These are phyloP conservation scores for Carex cristatella DNA, from an alignment of 176 grass and related monocot genomes.

Conservation along the genomic window DNA sequence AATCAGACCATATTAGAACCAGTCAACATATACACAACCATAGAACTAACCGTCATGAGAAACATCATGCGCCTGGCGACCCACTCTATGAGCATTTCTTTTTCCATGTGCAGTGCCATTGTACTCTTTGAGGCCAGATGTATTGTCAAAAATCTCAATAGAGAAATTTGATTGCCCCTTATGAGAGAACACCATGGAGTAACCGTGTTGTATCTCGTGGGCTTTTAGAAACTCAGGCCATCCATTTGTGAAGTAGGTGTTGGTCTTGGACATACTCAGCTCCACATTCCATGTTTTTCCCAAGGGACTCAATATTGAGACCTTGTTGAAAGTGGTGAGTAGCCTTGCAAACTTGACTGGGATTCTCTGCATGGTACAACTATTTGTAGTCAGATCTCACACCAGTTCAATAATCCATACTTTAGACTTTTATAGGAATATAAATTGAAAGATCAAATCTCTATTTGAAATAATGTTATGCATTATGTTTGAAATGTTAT, in stretches of 20 bases:
- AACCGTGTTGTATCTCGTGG: not conserved
- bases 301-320: not conserved
- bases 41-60: not conserved
- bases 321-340: not conserved
- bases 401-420: too few species aligned
- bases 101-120: not conserved
- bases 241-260: not conserved
- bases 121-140: not conserved
- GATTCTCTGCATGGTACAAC: not conserved
- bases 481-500: too few species aligned
- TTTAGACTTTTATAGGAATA: too few species aligned
- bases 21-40: not conserved
- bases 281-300: not conserved
- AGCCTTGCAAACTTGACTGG: not conserved
- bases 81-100: not conserved
- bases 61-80: not conserved
- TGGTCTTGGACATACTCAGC: not conserved
- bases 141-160: conserved; percentile 10
- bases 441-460: too few species aligned
- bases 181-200: conserved; percentile 3
- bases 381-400: not conserved
- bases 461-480: too few species aligned
- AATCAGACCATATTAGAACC: too few species aligned
- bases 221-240: conserved; percentile 14
- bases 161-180: not conserved